A percentile compares a stretch with the other conserved stretches of the same genome.
These are phyloP conservation scores for Krasilnikovozyma curviuscula DNA, from an alignment of 768 basidiomycete species.

Conservation along the genomic window DNA sequence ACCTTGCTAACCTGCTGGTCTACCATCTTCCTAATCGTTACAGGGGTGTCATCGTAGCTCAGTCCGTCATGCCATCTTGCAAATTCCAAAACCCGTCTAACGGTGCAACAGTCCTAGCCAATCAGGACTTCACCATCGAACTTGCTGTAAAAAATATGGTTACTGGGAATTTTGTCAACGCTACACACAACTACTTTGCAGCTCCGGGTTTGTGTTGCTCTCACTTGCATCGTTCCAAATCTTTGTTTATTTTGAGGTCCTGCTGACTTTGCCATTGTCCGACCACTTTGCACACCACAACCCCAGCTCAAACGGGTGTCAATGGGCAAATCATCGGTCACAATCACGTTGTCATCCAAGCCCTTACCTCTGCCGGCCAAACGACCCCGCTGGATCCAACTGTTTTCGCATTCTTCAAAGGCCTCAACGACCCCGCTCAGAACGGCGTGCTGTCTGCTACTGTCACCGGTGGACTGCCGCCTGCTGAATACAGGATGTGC, in stretches of 20 bases:
- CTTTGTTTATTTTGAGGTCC: background rate
- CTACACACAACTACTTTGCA: constrained; percentile 1
- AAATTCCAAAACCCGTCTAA: too few relatives aligned
- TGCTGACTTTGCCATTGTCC: background rate
- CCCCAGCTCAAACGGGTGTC: too few relatives aligned
- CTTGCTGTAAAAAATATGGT: too few relatives aligned
- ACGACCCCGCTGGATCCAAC: constrained; percentile 2
- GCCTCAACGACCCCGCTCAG: background rate
- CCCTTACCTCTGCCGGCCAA: background rate
- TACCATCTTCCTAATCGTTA: too few relatives aligned
- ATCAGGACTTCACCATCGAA: too few relatives aligned
- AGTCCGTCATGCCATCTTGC: too few relatives aligned
- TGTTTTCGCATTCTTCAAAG: constrained; percentile 8
- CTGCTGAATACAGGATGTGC: constrained; percentile 4
- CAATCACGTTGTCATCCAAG: constrained; percentile 5
- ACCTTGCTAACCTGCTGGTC: too few relatives aligned
- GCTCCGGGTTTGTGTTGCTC: constrained; percentile 1
- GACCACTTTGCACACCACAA: background rate
- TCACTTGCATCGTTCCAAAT: background rate
- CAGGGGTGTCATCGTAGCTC: too few relatives aligned
- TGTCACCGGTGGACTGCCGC: constrained; percentile 5
- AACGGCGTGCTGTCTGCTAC: background rate
- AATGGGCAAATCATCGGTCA: constrained; percentile 7
- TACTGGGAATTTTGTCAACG: background rate
- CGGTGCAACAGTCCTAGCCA: too few relatives aligned